Percentiles rank a stretch among this genome's conserved stretches.
These are phyloP conservation scores for Cryphonectria carpinicola DNA, from an alignment of 2,329 filamentous ascomycete species.

Conservation along the genomic window DNA sequence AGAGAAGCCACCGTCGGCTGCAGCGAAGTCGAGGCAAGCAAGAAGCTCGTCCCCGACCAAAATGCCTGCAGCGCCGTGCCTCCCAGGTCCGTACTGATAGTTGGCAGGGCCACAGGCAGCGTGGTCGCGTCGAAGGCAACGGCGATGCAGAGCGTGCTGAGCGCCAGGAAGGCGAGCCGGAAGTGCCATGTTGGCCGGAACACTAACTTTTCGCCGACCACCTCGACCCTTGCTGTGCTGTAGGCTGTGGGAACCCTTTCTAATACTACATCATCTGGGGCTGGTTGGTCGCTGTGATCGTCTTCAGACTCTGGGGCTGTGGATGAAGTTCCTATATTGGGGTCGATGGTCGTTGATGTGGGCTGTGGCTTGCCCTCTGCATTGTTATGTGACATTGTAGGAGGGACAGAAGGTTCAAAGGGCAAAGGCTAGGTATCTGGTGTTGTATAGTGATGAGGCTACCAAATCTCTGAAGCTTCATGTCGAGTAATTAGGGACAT, in stretches of 20 bases:
- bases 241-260: constrained; percentile 6
- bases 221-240: constrained; percentile 28
- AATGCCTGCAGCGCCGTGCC: constrained; percentile 66
- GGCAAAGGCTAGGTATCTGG: background rate
- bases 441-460: background rate
- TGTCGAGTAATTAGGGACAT: background rate
- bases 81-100: constrained; percentile 54
- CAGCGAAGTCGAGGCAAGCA: constrained; percentile 66
- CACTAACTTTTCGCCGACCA: constrained; percentile 30
- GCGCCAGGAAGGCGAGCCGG: constrained; percentile 52
- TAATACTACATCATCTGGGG: background rate
- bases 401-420: too few relatives aligned
- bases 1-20: constrained; percentile 52
- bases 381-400: background rate
- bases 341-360: too few relatives aligned
- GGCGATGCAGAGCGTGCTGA: constrained; percentile 61
- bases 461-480: background rate
- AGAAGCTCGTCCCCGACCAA: constrained; percentile 72
- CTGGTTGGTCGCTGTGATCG: background rate
- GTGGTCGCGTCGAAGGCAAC: constrained; percentile 69
- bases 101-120: constrained; percentile 63
- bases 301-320: background rate
- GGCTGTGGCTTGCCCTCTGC: background rate
- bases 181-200: constrained; percentile 44
- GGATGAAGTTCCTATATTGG: background rate